A percentile compares a stretch with the other conserved stretches of the same genome.
Conservation (phyloP, 177 flowering plant genomes). For the Telopea speciosissima region DNA sequence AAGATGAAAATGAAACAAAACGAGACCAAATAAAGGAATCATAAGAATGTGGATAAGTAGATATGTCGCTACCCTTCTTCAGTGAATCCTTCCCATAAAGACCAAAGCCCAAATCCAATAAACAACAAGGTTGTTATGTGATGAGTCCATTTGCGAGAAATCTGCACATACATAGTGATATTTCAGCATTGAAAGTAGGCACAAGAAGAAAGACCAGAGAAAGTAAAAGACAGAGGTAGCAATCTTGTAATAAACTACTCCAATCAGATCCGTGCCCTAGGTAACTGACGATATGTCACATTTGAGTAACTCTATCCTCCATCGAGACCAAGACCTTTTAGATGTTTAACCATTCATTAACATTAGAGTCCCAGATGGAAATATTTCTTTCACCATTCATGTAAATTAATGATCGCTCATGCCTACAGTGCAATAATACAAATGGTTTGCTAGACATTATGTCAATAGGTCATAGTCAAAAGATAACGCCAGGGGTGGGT, state of each 20-base stretch:
- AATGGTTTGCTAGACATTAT: no score
- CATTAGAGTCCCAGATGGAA: no score
- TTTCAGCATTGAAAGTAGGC: background rate
- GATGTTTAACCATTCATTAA: no score
- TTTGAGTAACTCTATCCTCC: background rate
- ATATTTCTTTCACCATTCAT: no score
- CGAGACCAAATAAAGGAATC: background rate
- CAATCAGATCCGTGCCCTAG: background rate
- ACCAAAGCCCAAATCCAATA: conserved; percentile 89
- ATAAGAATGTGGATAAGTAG: background rate
- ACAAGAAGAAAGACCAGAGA: background rate
- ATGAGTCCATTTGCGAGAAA: conserved; percentile 85
- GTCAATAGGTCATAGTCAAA: no score
- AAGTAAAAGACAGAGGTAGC: background rate
- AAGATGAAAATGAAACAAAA: background rate
- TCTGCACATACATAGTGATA: conserved; percentile 33
- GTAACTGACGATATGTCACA: background rate
- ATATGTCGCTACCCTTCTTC: conserved; percentile 50
- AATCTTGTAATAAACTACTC: background rate
- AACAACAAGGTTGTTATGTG: conserved; percentile 84
- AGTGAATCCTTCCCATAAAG: conserved; percentile 82
- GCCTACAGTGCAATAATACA: no score
- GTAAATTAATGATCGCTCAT: no score
- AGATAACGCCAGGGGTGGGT: no score
- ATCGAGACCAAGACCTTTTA: background rate